A percentile compares a stretch with the other conserved stretches of the same genome.
Evolutionary conservation across 164 flowering plant species (phyloP).

Genomic region (Buxus sempervirens): DNA sequence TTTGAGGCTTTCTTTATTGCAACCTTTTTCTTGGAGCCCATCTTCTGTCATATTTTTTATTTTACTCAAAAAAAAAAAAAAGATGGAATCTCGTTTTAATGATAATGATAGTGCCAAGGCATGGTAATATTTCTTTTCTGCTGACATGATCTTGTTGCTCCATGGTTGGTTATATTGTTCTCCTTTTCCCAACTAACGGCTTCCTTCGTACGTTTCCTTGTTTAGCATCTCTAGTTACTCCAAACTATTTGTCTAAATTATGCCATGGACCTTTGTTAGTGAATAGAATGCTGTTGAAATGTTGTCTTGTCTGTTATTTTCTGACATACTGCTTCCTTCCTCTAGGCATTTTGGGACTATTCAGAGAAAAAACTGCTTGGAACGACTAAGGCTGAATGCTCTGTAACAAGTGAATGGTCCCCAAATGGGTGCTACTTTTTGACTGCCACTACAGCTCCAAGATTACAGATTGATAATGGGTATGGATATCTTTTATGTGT

Average conservation of each 20-base stretch:
- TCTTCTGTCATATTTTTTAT: too few relatives aligned
- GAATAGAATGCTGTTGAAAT: not conserved
- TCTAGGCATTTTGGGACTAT: conserved; percentile 93
- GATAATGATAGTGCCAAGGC: not conserved
- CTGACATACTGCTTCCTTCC: not conserved
- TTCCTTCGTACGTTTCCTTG: not conserved
- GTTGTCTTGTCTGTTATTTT: not conserved
- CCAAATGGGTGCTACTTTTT: conserved; percentile 89
- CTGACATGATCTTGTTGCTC: not conserved
- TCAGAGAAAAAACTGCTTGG: conserved; percentile 70
- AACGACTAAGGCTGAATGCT: conserved; percentile 80
- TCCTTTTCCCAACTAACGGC: not conserved
- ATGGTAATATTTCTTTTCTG: too few relatives aligned
- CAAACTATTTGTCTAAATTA: not conserved
- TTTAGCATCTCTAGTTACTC: too few relatives aligned
- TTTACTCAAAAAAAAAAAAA: too few relatives aligned
- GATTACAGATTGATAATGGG: conserved; percentile 97
- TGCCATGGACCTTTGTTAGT: not conserved
- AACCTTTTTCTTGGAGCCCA: too few relatives aligned
- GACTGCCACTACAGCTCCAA: conserved; percentile 99
- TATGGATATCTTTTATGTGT: too few relatives aligned
- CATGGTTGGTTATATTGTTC: not conserved
- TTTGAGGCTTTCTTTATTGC: too few relatives aligned
- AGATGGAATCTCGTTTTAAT: too few relatives aligned
- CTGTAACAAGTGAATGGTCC: conserved; percentile 98